Evolutionary conservation across 495 filamentous ascomycete species (phyloP), one percentile per base, ranked within the genome.

Genomic region (Podospora tetraspora): DNA sequence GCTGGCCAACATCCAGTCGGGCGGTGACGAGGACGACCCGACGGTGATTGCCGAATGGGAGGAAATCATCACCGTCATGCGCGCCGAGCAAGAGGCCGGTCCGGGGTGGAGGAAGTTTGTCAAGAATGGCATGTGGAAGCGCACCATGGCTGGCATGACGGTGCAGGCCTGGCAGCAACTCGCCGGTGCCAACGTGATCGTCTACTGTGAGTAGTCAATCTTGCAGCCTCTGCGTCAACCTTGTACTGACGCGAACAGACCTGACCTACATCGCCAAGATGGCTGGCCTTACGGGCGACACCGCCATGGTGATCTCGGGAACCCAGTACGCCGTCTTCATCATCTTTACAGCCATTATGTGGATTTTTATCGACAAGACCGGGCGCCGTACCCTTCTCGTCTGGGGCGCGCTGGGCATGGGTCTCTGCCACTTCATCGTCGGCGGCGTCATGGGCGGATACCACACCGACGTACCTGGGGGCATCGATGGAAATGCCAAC

Each of bases 301-400:
- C 88, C 61, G 87, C 86, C 64, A 80, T 92, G 57, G 85, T 89
- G 70, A 89, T 87, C 0, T 90, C 89, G 1, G 86, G 86, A 13
- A 84, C 92, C 60, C 90, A 92, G 74, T 92, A 92, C 74, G 90
- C 90, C 8, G 81, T 92, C 21, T 91, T 92, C 79, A 87, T 92
- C 68, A 80, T 91, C 69, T 89, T 89, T 57, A 92, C 89, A 1
- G 81, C 84, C 10, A 71, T 87, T 63, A 88, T 88, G 72, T 90
- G 73, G 75, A 86, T 90, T 66, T 88, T 87, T 76, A 90, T 93
- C 74, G 91, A 94, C 69, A 85, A 83, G 37, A 88, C 86, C n/a
- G 90, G 91, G n/a, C 88, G 90, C 32, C 84, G 91, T 65, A 81
- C 85, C 2, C 79, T 94, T 2, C 86, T 96, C 7, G 83, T 94